Evolutionary conservation across 768 basidiomycete genomes (phyloP).

Genomic region (Cystofilobasidium macerans): DNA sequence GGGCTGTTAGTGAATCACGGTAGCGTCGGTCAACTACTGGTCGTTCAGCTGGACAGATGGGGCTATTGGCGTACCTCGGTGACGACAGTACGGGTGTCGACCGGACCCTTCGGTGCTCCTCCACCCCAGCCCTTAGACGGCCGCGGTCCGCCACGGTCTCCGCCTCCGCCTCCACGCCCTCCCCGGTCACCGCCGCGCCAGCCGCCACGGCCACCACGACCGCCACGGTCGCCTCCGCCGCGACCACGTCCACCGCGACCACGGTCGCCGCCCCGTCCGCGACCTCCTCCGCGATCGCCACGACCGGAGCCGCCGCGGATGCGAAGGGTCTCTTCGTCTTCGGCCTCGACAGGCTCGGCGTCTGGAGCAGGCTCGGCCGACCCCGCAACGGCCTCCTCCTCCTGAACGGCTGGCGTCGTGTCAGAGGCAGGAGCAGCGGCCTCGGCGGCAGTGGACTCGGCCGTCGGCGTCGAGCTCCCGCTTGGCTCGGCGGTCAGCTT

Average conservation of each 20-base stretch:
- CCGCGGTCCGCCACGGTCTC: slow-evolving; percentile 28
- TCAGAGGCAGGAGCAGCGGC: not conserved
- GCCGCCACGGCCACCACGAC: slow-evolving; percentile 27
- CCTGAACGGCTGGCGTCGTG: not conserved
- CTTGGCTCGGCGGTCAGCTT: not conserved
- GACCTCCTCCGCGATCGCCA: slow-evolving; percentile 34
- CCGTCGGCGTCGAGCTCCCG: not conserved
- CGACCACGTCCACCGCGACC: slow-evolving; percentile 25
- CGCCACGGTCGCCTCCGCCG: slow-evolving; percentile 29
- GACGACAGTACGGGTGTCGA: slow-evolving; percentile 56
- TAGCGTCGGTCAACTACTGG: not conserved
- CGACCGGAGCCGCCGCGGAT: not conserved
- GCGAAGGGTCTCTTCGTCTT: slow-evolving; percentile 8
- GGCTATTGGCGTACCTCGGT: slow-evolving; percentile 56
- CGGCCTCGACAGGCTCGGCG: not conserved
- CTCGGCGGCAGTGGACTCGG: not conserved
- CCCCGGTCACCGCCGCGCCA: slow-evolving; percentile 28
- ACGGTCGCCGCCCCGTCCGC: slow-evolving; percentile 26
- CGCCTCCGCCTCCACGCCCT: slow-evolving; percentile 20
- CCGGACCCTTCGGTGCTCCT: slow-evolving; percentile 23
- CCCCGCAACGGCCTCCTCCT: not conserved
- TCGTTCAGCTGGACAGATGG: slow-evolving; percentile 27
- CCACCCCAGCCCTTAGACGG: slow-evolving; percentile 18
- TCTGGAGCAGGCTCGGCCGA: not conserved
- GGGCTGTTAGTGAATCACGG: slow-evolving; percentile 45